phyloP scores from a whole-genome alignment of 2,329 filamentous ascomycete genomes.

The Tympanopsis confertula region DNA sequence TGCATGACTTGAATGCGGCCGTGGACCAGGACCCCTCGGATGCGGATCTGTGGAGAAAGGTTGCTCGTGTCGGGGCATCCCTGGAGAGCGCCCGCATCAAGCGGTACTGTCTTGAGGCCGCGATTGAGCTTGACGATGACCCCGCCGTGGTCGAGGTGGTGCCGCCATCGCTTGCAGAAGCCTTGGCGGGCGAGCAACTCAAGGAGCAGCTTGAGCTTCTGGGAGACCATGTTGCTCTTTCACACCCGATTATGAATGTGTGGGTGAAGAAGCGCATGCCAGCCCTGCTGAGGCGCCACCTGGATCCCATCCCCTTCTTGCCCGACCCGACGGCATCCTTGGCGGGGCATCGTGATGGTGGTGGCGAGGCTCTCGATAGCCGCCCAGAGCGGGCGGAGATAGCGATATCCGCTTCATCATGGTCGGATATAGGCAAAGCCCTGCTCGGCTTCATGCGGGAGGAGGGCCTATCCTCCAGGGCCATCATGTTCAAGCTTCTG shows the following conservation, averaged over 20 bases:
- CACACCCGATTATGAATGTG: no score
- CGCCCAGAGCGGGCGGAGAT: no score
- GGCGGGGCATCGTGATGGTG: no score
- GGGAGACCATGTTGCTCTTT: slow-evolving; percentile 39
- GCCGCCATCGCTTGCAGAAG: slow-evolving; percentile 44
- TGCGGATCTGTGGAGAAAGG: slow-evolving; percentile 50
- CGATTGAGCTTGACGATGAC: slow-evolving; percentile 48
- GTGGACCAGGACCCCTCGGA: slow-evolving; percentile 55
- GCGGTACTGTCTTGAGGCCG: slow-evolving; percentile 51
- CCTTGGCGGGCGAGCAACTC: slow-evolving; percentile 37
- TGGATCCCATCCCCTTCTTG: slow-evolving; percentile 38
- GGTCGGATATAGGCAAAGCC: slow-evolving; percentile 28
- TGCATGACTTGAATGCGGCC: slow-evolving; percentile 49
- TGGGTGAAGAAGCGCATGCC: slow-evolving; percentile 36
- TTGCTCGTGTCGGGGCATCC: slow-evolving; percentile 42
- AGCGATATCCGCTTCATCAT: no score
- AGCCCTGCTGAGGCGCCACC: slow-evolving; percentile 37
- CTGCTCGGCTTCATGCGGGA: slow-evolving; percentile 22
- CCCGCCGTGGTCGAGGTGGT: slow-evolving; percentile 36
- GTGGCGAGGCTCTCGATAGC: no score
- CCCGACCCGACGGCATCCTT: slow-evolving; percentile 10
- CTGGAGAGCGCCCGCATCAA: slow-evolving; percentile 45
- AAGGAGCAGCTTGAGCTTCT: slow-evolving; percentile 33
- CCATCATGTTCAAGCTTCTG: slow-evolving; percentile 22
- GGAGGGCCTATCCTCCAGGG: slow-evolving; percentile 19